Conservation (phyloP, 257 asterid species). For the Scutellaria minor region DNA sequence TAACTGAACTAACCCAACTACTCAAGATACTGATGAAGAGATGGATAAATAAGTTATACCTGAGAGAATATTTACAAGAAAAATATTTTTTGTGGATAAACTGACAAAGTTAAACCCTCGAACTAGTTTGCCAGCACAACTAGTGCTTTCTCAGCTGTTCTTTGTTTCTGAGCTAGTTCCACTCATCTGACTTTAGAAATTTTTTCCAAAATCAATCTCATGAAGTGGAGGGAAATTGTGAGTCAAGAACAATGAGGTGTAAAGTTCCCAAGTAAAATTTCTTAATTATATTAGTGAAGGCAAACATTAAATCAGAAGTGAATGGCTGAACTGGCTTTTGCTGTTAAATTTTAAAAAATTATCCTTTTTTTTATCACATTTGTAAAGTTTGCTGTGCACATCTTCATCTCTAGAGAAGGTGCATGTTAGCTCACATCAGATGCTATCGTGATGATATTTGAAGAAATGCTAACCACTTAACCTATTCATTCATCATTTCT, state of each 20-base stretch:
- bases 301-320: neutral
- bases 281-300: neutral
- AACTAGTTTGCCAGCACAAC: neutral
- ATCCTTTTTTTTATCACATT: neutral
- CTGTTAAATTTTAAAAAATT: neutral
- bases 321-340: neutral
- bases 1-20: neutral
- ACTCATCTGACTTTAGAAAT: neutral
- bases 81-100: neutral
- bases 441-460: constrained; percentile 4
- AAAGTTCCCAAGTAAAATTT: neutral
- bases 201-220: neutral
- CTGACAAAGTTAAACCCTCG: neutral
- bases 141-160: neutral
- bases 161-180: constrained; percentile 21
- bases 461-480: neutral
- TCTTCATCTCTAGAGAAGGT: neutral
- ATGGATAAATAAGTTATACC: neutral
- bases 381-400: neutral
- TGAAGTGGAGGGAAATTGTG: constrained; percentile 1
- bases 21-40: no score
- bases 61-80: constrained; percentile 4
- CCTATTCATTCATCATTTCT: constrained; percentile 24
- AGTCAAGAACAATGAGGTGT: neutral
- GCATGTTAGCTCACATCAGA: neutral